phyloP scores from a whole-genome alignment of 495 filamentous ascomycete genomes.

The Pseudoneurospora amorphoporcata region DNA sequence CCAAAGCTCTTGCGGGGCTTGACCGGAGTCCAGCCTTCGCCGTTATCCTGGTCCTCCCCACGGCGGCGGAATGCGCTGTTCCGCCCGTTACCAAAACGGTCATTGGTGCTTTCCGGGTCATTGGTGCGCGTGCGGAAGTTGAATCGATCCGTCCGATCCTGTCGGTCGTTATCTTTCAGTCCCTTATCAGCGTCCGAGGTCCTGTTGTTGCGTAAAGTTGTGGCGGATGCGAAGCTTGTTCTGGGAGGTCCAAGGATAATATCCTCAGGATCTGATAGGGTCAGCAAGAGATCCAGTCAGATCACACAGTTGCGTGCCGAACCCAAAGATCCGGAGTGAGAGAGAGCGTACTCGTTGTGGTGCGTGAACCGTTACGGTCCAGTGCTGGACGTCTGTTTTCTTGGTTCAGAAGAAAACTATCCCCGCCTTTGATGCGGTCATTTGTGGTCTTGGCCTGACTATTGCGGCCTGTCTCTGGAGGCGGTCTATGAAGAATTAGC shows the following conservation, averaged over 20 bases:
- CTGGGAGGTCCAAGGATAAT: conserved; percentile 86
- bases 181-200: conserved; percentile 40
- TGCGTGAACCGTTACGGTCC: conserved; percentile 53
- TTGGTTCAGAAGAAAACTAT: conserved; percentile 33
- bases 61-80: conserved; percentile 38
- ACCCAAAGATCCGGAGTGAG: background rate
- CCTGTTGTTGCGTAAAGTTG: conserved; percentile 38
- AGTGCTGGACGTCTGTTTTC: conserved; percentile 47
- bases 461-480: conserved; percentile 33
- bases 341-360: conserved; percentile 34
- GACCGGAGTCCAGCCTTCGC: conserved; percentile 49
- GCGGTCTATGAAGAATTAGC: conserved; percentile 21
- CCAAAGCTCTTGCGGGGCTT: conserved; percentile 57
- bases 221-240: conserved; percentile 75
- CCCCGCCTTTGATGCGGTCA: conserved; percentile 34
- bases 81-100: conserved; percentile 38
- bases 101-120: conserved; percentile 51
- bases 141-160: conserved; percentile 59
- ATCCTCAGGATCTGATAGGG: conserved; percentile 52
- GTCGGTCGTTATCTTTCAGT: conserved; percentile 38
- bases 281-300: conserved; percentile 5
- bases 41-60: conserved; percentile 46
- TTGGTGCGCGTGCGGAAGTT: conserved; percentile 55
- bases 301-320: background rate
- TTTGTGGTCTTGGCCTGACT: conserved; percentile 27